Base-by-base conservation (phyloP, 768 basidiomycete genomes). In the Grammothele lineata region DNA sequence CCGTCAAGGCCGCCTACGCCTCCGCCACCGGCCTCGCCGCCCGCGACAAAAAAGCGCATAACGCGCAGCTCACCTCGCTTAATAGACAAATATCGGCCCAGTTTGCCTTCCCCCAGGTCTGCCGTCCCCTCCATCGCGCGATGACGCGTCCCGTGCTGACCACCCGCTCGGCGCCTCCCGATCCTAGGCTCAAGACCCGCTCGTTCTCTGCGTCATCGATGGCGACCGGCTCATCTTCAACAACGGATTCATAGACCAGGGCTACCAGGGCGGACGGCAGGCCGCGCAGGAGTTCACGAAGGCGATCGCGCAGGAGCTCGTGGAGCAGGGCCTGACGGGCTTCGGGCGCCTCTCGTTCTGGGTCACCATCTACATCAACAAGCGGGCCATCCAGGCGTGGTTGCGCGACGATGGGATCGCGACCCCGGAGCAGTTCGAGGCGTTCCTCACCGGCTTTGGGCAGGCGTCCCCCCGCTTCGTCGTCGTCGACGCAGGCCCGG, bases 171-270 rank as follows among this genome's bases (percentile, higher is more conserved):
- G 7, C 27, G n/a, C n/a, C n/a, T 19, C 10, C 23, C 32, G 46
- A 42, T 46, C 64, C n/a, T n/a, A 85, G 81, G 77, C 71, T 54
- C 79, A 81, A 64, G 74, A 76, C 54, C 77, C 84, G 35, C 75
- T 88, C 56, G 81, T 89, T 49, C 73, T 87, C 54, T 86, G 85
- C 58, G 76, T 85, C 53, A 73, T 90, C 57, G 83, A 89, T 56
- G 87, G 84, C 32, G 80, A 87, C 61, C 76, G 78, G 39, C 78
- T 79, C 53, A 66, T 87, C 55, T 89, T 90, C 68, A 70, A 71
- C 45, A 73, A 71, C 39, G 67, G 77, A 17, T 71, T 84, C 48
- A 66, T 90, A 33, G 61, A 59, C 24, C 80, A 82, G 62, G 87
- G 86, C 6, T 76, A 78, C 38, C 71, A 76, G 43, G 87, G 87